Conservation (phyloP, 495 filamentous ascomycete species). For the Podospora pseudoanserina region DNA sequence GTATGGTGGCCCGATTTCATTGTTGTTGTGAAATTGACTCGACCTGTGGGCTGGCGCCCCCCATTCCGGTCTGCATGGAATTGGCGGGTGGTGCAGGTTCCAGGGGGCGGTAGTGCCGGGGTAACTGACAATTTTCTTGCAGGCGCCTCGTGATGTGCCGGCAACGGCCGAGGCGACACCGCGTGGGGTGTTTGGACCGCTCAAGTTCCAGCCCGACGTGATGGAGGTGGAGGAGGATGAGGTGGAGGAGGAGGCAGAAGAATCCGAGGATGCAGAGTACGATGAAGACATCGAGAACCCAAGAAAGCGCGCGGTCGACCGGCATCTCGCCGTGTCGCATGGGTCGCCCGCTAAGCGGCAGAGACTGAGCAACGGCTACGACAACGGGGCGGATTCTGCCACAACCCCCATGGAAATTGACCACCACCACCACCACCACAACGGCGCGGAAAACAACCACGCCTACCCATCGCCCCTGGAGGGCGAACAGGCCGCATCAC, state of each 20-base stretch:
- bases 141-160: conserved; percentile 45
- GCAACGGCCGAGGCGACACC: conserved; percentile 42
- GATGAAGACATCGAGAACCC: conserved; percentile 42
- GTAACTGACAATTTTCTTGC: conserved; percentile 43
- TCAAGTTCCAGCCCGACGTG: conserved; percentile 36
- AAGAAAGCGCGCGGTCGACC: conserved; percentile 49
- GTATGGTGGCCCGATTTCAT: conserved; percentile 22
- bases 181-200: conserved; percentile 49
- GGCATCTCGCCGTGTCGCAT: conserved; percentile 45
- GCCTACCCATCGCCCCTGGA: conserved; percentile 56
- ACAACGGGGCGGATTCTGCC: conserved; percentile 59
- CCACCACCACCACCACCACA: conserved; percentile 31
- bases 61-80: conserved; percentile 17
- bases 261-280: conserved; percentile 29
- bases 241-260: conserved; percentile 31
- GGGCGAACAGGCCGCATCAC: conserved; percentile 52
- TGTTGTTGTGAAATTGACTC: conserved; percentile 4
- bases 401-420: conserved; percentile 60
- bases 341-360: conserved; percentile 52
- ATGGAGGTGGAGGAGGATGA: conserved; percentile 13
- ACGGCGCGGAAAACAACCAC: conserved; percentile 47
- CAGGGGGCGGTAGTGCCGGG: conserved; percentile 28
- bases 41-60: conserved; percentile 3
- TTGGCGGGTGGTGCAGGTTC: conserved; percentile 24
- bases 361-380: conserved; percentile 58